Evolutionary conservation across 2,329 filamentous ascomycete genomes (phyloP), one percentile per base, ranked within the genome.

Genomic region (Lachnellula occidentalis): DNA sequence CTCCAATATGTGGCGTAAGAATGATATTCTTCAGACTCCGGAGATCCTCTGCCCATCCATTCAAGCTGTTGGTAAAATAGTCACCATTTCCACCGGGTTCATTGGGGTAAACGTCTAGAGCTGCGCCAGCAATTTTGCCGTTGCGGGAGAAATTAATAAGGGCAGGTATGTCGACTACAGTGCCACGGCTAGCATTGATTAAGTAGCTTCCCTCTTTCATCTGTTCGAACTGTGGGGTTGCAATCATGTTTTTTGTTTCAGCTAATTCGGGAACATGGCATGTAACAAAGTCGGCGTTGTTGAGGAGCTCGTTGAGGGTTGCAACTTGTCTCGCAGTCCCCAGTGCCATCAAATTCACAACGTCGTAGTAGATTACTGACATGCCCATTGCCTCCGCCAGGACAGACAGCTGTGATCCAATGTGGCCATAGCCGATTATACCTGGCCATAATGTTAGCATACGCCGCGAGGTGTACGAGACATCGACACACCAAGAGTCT

Each of bases 361-460:
- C 85, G 72, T 99, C 94, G 72, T 95, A 97, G 78, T 96, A 99
- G 66, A 97, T 92, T 67, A 99, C 94, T 15, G 81, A 85, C 92
- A 99, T 96, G 48, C 94, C 94, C 91, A 99, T 96, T 22, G 92
- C 85, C 73, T 99, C 94, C 27, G 94, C 92, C 60, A 99, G 78
- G 42, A 99, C 94, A 0, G 92, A 97, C 60, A 99, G 77, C 73
- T 99, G 94, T 50, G 90, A 92, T 59, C 94, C 94, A 69, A 99
- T 97, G 70, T 99, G 94, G 58, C 94, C 94, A 69, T 99, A 99
- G 31, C 94, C 94, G 61, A 99, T 85, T 67, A 99, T 97, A 59
- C 89, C 83, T 86, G 45, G 50, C 27, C 8, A 12, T 24, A 3
- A 39, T 31, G 21, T 58, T 45, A 63, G 65, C 37, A 48, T 14